Percentiles rank a stretch among this genome's conserved stretches.
phyloP scores from a whole-genome alignment of 257 asterid genomes.

The Solanum pinnatisectum region DNA sequence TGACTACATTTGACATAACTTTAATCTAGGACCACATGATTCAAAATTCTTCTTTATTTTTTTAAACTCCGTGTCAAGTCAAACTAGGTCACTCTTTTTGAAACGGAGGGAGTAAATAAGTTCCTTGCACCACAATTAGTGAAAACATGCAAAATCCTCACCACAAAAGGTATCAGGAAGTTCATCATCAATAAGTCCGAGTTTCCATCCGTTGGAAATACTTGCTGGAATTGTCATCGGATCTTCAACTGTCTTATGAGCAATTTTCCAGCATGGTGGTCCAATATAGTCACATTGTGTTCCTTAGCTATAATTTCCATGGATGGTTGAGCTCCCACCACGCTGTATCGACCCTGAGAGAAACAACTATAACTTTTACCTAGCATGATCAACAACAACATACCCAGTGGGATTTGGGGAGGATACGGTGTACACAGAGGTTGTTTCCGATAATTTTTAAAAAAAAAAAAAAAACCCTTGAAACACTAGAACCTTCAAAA shows the following conservation, averaged over 20 bases:
- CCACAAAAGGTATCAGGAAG: constrained; percentile 89
- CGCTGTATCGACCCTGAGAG: constrained; percentile 80
- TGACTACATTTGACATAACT: too few species aligned
- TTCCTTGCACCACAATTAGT: not conserved
- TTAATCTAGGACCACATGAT: too few species aligned
- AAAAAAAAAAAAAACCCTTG: constrained; percentile 13
- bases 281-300: constrained; percentile 54
- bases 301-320: constrained; percentile 75
- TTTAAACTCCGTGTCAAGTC: too few species aligned
- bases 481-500: constrained; percentile 45
- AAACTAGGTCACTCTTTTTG: too few species aligned
- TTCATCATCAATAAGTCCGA: constrained; percentile 48
- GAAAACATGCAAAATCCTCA: constrained; percentile 15
- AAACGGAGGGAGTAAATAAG: not conserved
- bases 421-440: too few species aligned
- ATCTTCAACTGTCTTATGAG: constrained; percentile 49
- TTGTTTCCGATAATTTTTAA: not conserved
- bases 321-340: constrained; percentile 78
- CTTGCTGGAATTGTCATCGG: constrained; percentile 60
- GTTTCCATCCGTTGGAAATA: constrained; percentile 70
- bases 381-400: not conserved
- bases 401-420: too few species aligned
- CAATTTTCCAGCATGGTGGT: constrained; percentile 42
- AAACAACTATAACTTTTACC: not conserved
- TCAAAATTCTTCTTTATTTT: too few species aligned